Evolutionary conservation across 148 eudicot genomes (phyloP).

Genomic region (Diospyros lotus): DNA sequence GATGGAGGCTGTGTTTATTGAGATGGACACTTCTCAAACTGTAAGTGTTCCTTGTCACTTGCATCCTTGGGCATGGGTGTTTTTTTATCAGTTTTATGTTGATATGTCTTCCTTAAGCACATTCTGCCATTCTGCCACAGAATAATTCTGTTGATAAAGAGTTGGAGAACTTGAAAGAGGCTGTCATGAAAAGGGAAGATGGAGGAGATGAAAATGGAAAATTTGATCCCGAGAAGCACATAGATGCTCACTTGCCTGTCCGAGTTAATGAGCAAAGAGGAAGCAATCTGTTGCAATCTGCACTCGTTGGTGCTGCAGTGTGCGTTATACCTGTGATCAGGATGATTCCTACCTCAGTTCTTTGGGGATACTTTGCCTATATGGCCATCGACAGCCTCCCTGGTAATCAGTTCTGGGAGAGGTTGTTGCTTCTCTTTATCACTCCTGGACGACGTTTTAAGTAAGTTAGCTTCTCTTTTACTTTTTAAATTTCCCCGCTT

Average conservation of each 20-base stretch:
- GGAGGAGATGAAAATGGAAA: conserved; percentile 28
- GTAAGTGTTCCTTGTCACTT: conserved; percentile 33
- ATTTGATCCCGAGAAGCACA: conserved; percentile 45
- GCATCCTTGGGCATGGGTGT: neutral
- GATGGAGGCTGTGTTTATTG: conserved; percentile 66
- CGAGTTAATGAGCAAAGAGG: conserved; percentile 69
- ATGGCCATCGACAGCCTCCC: conserved; percentile 73
- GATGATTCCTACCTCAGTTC: conserved; percentile 62
- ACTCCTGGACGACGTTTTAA: conserved; percentile 47
- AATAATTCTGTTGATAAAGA: conserved; percentile 33
- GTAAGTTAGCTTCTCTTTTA: conserved; percentile 28
- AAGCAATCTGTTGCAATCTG: conserved; percentile 66
- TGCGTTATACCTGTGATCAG: conserved; percentile 55
- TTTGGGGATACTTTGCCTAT: conserved; percentile 72
- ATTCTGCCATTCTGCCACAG: conserved; percentile 19
- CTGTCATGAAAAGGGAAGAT: conserved; percentile 30
- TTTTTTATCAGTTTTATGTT: neutral
- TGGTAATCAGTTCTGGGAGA: conserved; percentile 71
- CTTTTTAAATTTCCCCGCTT: neutral
- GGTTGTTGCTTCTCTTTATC: conserved; percentile 43
- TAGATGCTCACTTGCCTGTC: conserved; percentile 62
- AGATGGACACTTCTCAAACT: conserved; percentile 48
- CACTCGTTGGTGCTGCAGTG: conserved; percentile 42
- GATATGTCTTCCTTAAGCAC: conserved; percentile 2
- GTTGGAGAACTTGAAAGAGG: conserved; percentile 47